Conservation (phyloP, 208 protist genomes). For the Trypanosoma rangeli region DNA sequence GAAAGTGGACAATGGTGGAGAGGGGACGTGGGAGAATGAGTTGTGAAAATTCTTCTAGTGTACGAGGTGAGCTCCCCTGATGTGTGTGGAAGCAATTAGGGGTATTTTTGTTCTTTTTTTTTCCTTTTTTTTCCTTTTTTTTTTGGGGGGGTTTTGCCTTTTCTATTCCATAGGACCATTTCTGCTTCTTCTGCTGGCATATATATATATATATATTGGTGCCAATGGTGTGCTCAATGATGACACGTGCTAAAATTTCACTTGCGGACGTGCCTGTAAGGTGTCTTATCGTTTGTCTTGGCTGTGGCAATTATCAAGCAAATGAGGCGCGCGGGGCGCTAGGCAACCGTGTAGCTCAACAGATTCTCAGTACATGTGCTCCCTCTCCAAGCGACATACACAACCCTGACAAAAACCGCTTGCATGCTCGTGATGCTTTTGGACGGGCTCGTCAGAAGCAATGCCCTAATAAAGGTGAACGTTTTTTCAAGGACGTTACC, state of each 20-base stretch:
- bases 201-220: background rate
- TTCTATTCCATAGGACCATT: conserved; percentile 1
- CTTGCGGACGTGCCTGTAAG: conserved; percentile 21
- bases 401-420: conserved; percentile 49
- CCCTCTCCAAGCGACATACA: conserved; percentile 74
- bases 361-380: conserved; percentile 58
- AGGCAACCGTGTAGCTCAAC: conserved; percentile 35
- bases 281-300: conserved; percentile 63
- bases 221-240: conserved; percentile 9
- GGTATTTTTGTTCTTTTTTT: background rate
- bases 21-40: background rate
- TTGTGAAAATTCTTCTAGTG: background rate
- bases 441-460: conserved; percentile 48
- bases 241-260: conserved; percentile 18
- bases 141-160: background rate
- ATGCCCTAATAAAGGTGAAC: conserved; percentile 11
- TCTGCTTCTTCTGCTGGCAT: background rate
- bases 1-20: background rate
- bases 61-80: background rate
- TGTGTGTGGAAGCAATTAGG: background rate
- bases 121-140: background rate
- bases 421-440: conserved; percentile 55
- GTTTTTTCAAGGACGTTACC: conserved; percentile 5
- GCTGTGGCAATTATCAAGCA: conserved; percentile 21
- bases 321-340: conserved; percentile 39